Evolutionary conservation across 345 rosid species (phyloP), one percentile per base, ranked within the genome.

Genomic region (Luvunga scandens): DNA sequence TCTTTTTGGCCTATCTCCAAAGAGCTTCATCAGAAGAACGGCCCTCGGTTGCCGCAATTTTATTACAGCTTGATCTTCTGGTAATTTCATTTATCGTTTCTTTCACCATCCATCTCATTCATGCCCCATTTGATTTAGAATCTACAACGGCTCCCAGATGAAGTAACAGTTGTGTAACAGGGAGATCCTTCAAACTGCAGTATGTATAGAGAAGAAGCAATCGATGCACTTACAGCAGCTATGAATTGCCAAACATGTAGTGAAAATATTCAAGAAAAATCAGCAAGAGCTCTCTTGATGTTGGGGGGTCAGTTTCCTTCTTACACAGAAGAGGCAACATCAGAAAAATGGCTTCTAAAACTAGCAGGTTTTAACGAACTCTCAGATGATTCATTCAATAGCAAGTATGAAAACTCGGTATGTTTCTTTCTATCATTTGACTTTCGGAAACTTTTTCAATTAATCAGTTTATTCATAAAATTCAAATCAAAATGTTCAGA

Each of bases 11-110:
- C 63, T 79, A 84, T 75, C 89, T 89, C 27, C 85, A 85, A 73
- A 87, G 80, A 63, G 84, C 90, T 77, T 65, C 82, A 25, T 81
- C 82, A 10, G 88, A 83, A 83, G 91, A 88, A 48, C 87, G 86
- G 1, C 95, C 91, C 1, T 18, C 87, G 31, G 81, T 85, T 53
- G 95, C 93, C n/a, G 82, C 83, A 30, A 76, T 89, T 69, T 78
- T 91, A 33, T 74, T 91, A 38, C 93, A 88, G 84, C 90, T 91
- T 62, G 95, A 89, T 71, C 89, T 91, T 78, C 76, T 91, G 87
- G 95, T 89, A 81, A 83, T 80, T 72, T 25, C 19, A 63, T 78
- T 36, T 45, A 42, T 27, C 5, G 25, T 45, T 61, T 45, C 27
- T 22, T 19, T 33, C 50, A 45, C 50, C 50, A 13, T 45, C 50